A percentile compares a stretch with the other conserved stretches of the same genome.
These are phyloP conservation scores for Coniophora puteana DNA, from an alignment of 1,284 basidiomycete genomes.

Conservation along the genomic window DNA sequence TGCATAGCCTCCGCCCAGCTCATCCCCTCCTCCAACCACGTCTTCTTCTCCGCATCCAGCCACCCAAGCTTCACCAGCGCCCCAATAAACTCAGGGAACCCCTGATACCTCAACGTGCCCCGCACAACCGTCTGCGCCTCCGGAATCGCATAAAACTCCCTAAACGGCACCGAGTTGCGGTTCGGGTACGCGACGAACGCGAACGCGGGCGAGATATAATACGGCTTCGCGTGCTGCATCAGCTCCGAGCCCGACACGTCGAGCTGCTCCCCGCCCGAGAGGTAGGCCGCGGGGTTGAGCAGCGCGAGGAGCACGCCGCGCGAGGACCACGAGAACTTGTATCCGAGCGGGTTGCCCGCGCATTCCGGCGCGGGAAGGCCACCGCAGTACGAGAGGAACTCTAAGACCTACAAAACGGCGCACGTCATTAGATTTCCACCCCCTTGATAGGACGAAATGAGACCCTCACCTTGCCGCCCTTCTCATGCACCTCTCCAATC, in stretches of 20 bases:
- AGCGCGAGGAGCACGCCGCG: slow-evolving; percentile 95
- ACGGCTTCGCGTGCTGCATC: slow-evolving; percentile 88
- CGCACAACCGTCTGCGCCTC: slow-evolving; percentile 93
- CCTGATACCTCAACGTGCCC: slow-evolving; percentile 94
- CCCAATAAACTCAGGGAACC: slow-evolving; percentile 97
- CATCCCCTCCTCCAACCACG: slow-evolving; percentile 73
- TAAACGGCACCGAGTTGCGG: slow-evolving; percentile 91
- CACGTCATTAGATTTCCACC: slow-evolving; percentile 1
- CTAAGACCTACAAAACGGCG: slow-evolving; percentile 64
- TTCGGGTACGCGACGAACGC: slow-evolving; percentile 98
- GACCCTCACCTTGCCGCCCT: slow-evolving; percentile 81
- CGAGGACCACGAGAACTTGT: slow-evolving; percentile 99
- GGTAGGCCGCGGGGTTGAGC: slow-evolving; percentile 88
- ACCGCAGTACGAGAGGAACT: slow-evolving; percentile 96
- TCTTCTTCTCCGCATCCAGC: slow-evolving; percentile 75
- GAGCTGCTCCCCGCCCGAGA: slow-evolving; percentile 62
- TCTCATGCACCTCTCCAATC: slow-evolving; percentile 90
- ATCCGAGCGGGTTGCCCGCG: slow-evolving; percentile 93
- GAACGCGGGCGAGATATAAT: slow-evolving; percentile 94
- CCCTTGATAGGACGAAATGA: neutral
- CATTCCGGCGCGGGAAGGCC: slow-evolving; percentile 91
- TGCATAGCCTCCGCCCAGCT: slow-evolving; percentile 85
- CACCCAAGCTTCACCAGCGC: slow-evolving; percentile 88
- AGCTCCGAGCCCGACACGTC: slow-evolving; percentile 70
- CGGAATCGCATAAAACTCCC: slow-evolving; percentile 84